These are phyloP conservation scores for Thyridium curvatum DNA, from an alignment of 2,329 filamentous ascomycete genomes.

Conservation along the genomic window DNA sequence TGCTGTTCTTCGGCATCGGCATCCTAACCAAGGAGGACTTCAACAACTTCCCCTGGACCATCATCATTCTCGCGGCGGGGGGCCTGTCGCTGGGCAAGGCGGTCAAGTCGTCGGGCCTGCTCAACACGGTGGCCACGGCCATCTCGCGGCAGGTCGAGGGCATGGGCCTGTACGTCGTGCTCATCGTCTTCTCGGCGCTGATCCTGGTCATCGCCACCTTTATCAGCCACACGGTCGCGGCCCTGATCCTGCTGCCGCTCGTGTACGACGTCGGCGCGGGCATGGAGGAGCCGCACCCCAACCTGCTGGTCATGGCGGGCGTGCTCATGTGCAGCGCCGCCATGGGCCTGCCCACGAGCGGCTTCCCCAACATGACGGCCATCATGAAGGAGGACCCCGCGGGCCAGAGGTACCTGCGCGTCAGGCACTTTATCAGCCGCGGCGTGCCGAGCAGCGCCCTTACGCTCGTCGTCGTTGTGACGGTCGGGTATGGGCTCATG, in stretches of 20 bases:
- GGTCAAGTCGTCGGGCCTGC: slow-evolving; percentile 84
- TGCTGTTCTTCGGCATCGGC: slow-evolving; percentile 93
- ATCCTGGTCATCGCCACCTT: slow-evolving; percentile 95
- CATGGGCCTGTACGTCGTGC: slow-evolving; percentile 77
- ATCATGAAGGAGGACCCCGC: slow-evolving; percentile 99
- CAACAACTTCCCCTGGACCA: slow-evolving; percentile 99
- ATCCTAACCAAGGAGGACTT: slow-evolving; percentile 98
- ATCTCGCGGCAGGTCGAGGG: slow-evolving; percentile 72
- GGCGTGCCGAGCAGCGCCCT: slow-evolving; percentile 84
- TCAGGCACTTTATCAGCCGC: slow-evolving; percentile 91
- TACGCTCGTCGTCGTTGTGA: slow-evolving; percentile 75
- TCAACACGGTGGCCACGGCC: slow-evolving; percentile 76
- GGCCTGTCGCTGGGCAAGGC: slow-evolving; percentile 89
- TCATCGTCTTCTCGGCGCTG: slow-evolving; percentile 77
- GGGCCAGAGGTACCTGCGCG: slow-evolving; percentile 83
- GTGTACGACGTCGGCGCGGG: slow-evolving; percentile 77
- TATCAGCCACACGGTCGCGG: slow-evolving; percentile 95
- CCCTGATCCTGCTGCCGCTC: slow-evolving; percentile 87
- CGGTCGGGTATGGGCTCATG: slow-evolving; percentile 89
- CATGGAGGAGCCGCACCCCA: slow-evolving; percentile 89
- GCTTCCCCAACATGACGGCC: slow-evolving; percentile 99
- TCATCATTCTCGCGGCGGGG: slow-evolving; percentile 94
- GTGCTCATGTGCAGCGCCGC: slow-evolving; percentile 97
- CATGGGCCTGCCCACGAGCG: slow-evolving; percentile 92
- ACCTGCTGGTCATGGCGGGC: slow-evolving; percentile 88